Evolutionary conservation across 2,329 filamentous ascomycete genomes (phyloP).

Genomic region (Didymella pomorum): DNA sequence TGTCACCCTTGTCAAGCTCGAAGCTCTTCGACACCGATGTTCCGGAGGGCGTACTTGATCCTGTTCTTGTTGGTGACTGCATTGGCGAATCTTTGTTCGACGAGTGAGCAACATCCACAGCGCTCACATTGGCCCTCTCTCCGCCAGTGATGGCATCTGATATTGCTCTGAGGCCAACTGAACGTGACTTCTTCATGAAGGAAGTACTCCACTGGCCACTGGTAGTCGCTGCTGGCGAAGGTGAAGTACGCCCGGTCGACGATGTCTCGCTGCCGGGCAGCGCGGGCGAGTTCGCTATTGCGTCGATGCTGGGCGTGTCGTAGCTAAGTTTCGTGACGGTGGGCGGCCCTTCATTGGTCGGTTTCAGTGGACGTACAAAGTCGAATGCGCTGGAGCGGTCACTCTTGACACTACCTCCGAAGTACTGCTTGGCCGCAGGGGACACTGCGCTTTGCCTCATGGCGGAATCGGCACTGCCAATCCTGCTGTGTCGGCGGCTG

Average conservation of each 20-base stretch:
- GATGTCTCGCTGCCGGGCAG: conserved; percentile 59
- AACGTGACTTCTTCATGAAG: conserved; percentile 53
- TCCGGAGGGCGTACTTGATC: conserved; percentile 71
- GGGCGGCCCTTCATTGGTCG: conserved; percentile 57
- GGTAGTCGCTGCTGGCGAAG: conserved; percentile 47
- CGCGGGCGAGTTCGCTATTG: conserved; percentile 52
- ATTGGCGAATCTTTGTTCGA: conserved; percentile 61
- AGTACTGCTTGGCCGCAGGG: conserved; percentile 74
- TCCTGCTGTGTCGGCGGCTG: conserved; percentile 74
- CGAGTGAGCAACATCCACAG: conserved; percentile 52
- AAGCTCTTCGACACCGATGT: conserved; percentile 71
- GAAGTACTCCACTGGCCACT: conserved; percentile 43
- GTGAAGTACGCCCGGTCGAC: conserved; percentile 56
- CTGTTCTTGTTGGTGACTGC: conserved; percentile 75
- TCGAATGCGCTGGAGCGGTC: conserved; percentile 60
- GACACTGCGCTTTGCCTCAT: conserved; percentile 65
- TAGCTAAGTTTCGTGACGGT: conserved; percentile 66
- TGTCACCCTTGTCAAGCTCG: conserved; percentile 77
- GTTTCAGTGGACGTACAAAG: conserved; percentile 50
- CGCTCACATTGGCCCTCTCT: conserved; percentile 59
- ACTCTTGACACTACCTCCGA: conserved; percentile 57
- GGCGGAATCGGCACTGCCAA: conserved; percentile 79
- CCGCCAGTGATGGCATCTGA: conserved; percentile 73
- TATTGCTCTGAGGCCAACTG: conserved; percentile 80
- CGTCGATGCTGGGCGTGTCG: conserved; percentile 56